These are phyloP conservation scores for Taiozyma sp. DNA, from an alignment of 1,139 yeast genomes.

Conservation along the genomic window DNA sequence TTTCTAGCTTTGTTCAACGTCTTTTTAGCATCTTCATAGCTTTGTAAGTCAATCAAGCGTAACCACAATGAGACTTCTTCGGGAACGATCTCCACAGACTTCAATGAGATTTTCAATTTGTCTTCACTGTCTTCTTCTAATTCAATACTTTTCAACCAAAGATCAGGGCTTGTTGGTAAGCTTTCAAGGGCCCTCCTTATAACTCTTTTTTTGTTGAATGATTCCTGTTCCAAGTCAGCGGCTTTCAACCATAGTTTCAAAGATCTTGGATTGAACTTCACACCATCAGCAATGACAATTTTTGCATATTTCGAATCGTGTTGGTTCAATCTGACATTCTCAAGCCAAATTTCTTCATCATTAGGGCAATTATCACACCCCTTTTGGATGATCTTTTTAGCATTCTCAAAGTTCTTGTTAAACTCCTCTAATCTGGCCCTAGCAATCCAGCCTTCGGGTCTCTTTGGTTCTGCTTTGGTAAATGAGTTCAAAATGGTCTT, in stretches of 20 bases:
- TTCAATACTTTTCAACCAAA: constrained; percentile 53
- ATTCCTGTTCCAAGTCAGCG: constrained; percentile 56
- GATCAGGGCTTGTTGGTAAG: constrained; percentile 38
- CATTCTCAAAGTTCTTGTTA: constrained; percentile 50
- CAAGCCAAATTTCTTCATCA: constrained; percentile 79
- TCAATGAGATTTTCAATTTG: constrained; percentile 49
- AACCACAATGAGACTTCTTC: constrained; percentile 63
- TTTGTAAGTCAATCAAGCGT: constrained; percentile 39
- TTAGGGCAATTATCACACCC: constrained; percentile 71
- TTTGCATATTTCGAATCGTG: constrained; percentile 43
- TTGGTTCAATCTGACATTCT: constrained; percentile 62
- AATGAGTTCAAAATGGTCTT: constrained; percentile 62
- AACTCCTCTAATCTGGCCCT: constrained; percentile 77
- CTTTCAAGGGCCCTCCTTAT: constrained; percentile 57
- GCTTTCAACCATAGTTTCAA: constrained; percentile 73
- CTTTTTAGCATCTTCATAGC: constrained; percentile 42
- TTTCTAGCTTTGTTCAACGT: constrained; percentile 67
- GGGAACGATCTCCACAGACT: constrained; percentile 72
- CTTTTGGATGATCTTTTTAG: constrained; percentile 57
- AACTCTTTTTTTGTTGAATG: constrained; percentile 45
- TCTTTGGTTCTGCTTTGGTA: constrained; percentile 67
- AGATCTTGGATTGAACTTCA: constrained; percentile 51
- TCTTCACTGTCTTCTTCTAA: constrained; percentile 45
- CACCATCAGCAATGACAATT: constrained; percentile 61
- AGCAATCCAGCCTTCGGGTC: constrained; percentile 84